A percentile compares a stretch with the other conserved stretches of the same genome.
phyloP scores from a whole-genome alignment of 179 eudicot genomes.

The Amaranthus tricolor region DNA sequence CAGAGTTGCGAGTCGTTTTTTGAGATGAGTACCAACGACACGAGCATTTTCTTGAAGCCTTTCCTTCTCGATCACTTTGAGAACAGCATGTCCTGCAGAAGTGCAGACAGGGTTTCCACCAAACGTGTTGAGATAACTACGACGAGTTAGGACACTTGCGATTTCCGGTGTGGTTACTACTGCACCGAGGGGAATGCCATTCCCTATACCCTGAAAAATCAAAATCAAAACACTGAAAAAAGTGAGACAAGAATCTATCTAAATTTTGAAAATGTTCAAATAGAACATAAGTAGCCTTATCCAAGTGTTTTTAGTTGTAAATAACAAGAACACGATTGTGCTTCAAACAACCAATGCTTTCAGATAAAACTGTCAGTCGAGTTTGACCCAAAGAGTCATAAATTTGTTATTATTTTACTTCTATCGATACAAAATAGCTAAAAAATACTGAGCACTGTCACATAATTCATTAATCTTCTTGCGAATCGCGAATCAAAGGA shows the following conservation, averaged over 20 bases:
- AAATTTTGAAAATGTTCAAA: neutral
- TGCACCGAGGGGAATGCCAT: constrained; percentile 95
- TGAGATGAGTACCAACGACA: constrained; percentile 69
- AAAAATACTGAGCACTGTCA: no score
- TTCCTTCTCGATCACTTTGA: constrained; percentile 80
- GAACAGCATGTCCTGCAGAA: constrained; percentile 93
- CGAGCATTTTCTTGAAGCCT: constrained; percentile 88
- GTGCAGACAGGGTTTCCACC: constrained; percentile 96
- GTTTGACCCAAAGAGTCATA: no score
- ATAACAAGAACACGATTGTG: neutral
- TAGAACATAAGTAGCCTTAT: neutral
- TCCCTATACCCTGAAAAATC: constrained; percentile 78
- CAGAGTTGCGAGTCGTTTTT: constrained; percentile 59
- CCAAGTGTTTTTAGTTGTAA: neutral
- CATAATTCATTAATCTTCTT: no score
- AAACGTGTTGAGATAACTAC: constrained; percentile 88
- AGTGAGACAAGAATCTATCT: no score
- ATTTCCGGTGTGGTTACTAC: constrained; percentile 95
- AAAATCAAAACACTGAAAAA: neutral
- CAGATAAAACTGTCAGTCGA: neutral
- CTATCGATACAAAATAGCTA: no score
- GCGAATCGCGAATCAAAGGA: no score
- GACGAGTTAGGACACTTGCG: constrained; percentile 74
- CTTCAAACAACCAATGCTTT: neutral
- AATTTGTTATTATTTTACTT: no score